These are phyloP conservation scores for Paraphaeosphaeria minitans DNA, from an alignment of 2,329 filamentous ascomycete genomes.

Conservation along the genomic window DNA sequence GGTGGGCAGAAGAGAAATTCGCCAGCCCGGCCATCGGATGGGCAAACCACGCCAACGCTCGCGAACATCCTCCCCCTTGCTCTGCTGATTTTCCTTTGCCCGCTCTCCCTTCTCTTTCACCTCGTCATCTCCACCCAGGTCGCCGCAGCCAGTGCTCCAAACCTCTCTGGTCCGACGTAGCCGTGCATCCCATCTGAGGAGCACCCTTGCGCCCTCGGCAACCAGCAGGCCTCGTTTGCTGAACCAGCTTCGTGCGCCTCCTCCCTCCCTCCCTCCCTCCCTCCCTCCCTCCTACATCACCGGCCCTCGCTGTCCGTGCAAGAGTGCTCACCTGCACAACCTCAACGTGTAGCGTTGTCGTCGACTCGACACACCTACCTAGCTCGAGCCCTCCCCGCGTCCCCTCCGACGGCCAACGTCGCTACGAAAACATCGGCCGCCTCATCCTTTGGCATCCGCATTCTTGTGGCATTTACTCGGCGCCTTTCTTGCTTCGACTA, in stretches of 20 bases:
- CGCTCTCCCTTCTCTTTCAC: conserved; percentile 14
- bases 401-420: not conserved
- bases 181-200: conserved; percentile 16
- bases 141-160: conserved; percentile 13
- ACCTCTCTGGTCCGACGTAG: conserved; percentile 11
- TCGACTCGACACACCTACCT: not conserved
- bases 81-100: conserved; percentile 12
- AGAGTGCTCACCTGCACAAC: conserved; percentile 1
- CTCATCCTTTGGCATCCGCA: not conserved
- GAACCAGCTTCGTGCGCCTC: conserved; percentile 6
- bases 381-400: conserved; percentile 5
- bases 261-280: conserved; percentile 5
- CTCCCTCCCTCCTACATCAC: not conserved
- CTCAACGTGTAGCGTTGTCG: not conserved
- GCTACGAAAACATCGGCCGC: not conserved
- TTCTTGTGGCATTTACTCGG: conserved; percentile 22
- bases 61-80: conserved; percentile 19
- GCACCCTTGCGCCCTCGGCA: conserved; percentile 23
- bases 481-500: conserved; percentile 17
- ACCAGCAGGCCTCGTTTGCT: conserved; percentile 12
- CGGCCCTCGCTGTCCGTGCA: conserved; percentile 1
- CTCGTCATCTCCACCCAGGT: conserved; percentile 10
- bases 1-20: conserved; percentile 14
- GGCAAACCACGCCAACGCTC: conserved; percentile 13
- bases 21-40: conserved; percentile 12